Evolutionary conservation across 768 basidiomycete species (phyloP).

Genomic region (Leucosporidium yakuticum): DNA sequence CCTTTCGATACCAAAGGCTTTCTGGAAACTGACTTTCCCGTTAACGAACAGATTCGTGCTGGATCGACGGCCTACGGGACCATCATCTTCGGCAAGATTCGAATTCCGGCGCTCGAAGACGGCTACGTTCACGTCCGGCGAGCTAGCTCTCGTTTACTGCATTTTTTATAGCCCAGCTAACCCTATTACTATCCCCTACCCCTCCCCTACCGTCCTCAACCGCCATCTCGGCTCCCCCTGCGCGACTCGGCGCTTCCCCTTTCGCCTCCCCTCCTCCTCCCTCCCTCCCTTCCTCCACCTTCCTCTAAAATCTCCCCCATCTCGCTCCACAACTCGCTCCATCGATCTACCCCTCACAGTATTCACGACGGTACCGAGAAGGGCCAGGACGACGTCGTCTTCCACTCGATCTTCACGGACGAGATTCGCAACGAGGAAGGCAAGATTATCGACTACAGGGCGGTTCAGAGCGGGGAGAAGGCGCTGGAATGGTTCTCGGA

Average conservation of each 20-base stretch:
- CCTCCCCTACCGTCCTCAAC: too few species aligned
- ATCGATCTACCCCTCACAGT: slow-evolving; percentile 64
- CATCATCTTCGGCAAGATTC: slow-evolving; percentile 70
- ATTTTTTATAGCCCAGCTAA: too few species aligned
- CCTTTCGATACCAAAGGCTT: too few species aligned
- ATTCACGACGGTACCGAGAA: slow-evolving; percentile 39
- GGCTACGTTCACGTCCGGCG: slow-evolving; percentile 1
- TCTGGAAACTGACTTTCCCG: too few species aligned
- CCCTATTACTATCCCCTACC: too few species aligned
- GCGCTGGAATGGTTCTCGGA: too few species aligned
- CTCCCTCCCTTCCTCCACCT: too few species aligned
- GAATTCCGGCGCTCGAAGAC: slow-evolving; percentile 43
- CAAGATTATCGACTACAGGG: neutral
- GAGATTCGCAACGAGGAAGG: slow-evolving; percentile 41
- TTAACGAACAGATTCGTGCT: slow-evolving; percentile 47
- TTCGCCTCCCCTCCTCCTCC: too few species aligned
- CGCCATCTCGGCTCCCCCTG: neutral
- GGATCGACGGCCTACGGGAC: slow-evolving; percentile 61
- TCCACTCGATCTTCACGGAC: slow-evolving; percentile 66
- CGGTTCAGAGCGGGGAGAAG: too few species aligned
- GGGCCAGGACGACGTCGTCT: slow-evolving; percentile 61
- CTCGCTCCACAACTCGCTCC: slow-evolving; percentile 43
- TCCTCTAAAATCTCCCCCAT: neutral
- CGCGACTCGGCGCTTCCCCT: neutral
- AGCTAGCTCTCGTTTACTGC: neutral